A percentile compares a stretch with the other conserved stretches of the same genome.
Evolutionary conservation across 352 stramenopile genomes (phyloP).

Genomic region (Phytophthora pinifolia): DNA sequence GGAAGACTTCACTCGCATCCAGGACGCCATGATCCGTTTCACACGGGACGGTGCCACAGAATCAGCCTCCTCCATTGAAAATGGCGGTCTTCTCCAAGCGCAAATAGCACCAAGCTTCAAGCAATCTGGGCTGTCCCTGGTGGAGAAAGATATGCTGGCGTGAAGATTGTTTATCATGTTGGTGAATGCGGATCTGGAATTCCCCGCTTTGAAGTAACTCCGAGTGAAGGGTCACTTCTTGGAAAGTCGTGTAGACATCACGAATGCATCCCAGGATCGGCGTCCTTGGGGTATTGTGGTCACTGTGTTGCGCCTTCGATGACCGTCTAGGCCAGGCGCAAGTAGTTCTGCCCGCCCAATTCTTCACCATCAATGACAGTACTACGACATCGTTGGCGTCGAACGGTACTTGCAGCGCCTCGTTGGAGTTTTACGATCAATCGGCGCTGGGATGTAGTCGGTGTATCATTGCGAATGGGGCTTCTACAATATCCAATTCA

Average conservation of each 20-base stretch:
- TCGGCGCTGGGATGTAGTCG: slow-evolving; percentile 53
- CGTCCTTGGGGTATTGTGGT: slow-evolving; percentile 10
- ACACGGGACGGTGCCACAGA: slow-evolving; percentile 8
- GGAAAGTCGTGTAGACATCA: slow-evolving; percentile 2
- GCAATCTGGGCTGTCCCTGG: background rate
- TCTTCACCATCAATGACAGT: slow-evolving; percentile 7
- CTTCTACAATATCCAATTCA: slow-evolving; percentile 29
- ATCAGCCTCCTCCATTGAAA: slow-evolving; percentile 2
- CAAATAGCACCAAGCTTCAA: slow-evolving; percentile 12
- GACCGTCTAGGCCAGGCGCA: slow-evolving; percentile 10
- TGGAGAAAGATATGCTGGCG: too few relatives aligned
- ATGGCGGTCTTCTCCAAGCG: background rate
- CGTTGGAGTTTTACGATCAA: slow-evolving; percentile 59
- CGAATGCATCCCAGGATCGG: slow-evolving; percentile 5
- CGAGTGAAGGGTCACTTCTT: slow-evolving; percentile 33
- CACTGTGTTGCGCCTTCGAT: slow-evolving; percentile 4
- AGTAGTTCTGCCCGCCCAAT: slow-evolving; percentile 13
- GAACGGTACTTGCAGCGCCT: slow-evolving; percentile 30
- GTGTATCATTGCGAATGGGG: slow-evolving; percentile 41
- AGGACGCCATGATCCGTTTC: slow-evolving; percentile 16
- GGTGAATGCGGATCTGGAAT: background rate
- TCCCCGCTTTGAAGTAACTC: slow-evolving; percentile 10
- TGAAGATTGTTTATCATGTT: background rate
- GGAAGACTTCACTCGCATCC: background rate
- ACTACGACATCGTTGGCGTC: slow-evolving; percentile 9